phyloP scores from a whole-genome alignment of 371 early-diverging fungal species.

The Apophysomyces trapeziformis region DNA sequence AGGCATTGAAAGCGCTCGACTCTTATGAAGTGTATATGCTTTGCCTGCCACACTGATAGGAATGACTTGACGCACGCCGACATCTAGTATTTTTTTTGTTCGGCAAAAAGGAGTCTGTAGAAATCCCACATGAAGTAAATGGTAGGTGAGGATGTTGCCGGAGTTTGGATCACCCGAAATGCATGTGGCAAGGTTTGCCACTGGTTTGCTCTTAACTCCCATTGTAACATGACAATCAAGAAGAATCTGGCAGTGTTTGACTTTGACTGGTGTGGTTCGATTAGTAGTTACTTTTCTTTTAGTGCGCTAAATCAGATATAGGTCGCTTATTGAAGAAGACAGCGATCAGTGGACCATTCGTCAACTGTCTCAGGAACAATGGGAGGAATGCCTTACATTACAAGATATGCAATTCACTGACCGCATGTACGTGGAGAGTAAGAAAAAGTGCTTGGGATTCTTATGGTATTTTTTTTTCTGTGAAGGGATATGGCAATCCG shows the following conservation, averaged over 20 bases:
- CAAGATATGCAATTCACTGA: conserved; percentile 71
- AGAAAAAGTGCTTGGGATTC: background rate
- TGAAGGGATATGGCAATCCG: conserved; percentile 55
- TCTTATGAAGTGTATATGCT: too few species aligned
- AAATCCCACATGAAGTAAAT: too few species aligned
- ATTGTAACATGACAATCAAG: background rate
- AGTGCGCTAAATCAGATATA: conserved; percentile 13
- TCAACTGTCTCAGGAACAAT: conserved; percentile 45
- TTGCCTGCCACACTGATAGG: too few species aligned
- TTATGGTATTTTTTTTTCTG: background rate
- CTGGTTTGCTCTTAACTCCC: background rate
- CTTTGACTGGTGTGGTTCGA: conserved; percentile 67
- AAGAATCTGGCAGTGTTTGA: conserved; percentile 66
- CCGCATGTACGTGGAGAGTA: conserved; percentile 55
- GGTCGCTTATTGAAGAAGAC: conserved; percentile 78
- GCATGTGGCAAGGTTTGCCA: background rate
- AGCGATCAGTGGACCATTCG: conserved; percentile 68
- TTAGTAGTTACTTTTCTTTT: background rate
- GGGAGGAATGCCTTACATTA: conserved; percentile 29
- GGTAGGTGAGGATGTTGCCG: background rate
- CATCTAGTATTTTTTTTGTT: background rate
- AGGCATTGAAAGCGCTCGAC: too few species aligned
- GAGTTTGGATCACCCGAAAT: background rate
- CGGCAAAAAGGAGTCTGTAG: background rate
- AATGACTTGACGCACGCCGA: too few species aligned